Evolutionary conservation across 176 grass and related monocot species (phyloP).

Genomic region (Cenchrus purpureus): DNA sequence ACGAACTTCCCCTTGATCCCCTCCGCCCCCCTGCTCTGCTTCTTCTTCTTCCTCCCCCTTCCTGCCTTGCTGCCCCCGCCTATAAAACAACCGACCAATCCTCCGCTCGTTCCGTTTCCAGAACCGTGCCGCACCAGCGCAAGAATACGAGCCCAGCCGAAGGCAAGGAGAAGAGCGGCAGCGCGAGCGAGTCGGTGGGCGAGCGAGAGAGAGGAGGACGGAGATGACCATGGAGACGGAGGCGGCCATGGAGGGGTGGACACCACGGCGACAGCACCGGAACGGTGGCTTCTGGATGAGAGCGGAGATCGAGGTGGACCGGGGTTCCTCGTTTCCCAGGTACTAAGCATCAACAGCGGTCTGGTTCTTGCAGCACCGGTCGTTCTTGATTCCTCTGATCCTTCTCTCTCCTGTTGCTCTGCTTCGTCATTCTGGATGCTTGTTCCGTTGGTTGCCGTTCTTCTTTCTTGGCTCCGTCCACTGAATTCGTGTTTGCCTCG

Average conservation of each 20-base stretch:
- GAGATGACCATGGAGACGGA: not conserved
- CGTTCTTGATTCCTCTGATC: not conserved
- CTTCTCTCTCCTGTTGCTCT: not conserved
- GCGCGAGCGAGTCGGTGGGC: not conserved
- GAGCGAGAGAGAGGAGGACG: not conserved
- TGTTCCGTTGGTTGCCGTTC: not conserved
- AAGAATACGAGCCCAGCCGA: not conserved
- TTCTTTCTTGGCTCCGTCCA: constrained; percentile 11
- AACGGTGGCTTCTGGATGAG: constrained; percentile 27
- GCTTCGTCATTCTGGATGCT: not conserved
- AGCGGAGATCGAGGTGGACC: constrained; percentile 52
- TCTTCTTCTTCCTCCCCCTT: not conserved
- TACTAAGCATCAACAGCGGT: not conserved
- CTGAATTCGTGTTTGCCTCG: not conserved
- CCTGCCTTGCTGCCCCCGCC: not conserved
- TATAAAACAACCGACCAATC: not conserved
- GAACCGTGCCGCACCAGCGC: not conserved
- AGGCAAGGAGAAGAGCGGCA: constrained; percentile 23
- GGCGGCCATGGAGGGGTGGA: constrained; percentile 3
- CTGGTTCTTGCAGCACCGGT: not conserved
- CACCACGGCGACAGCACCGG: constrained; percentile 19
- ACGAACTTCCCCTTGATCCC: not conserved
- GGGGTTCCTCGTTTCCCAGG: constrained; percentile 34
- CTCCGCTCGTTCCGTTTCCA: not conserved
- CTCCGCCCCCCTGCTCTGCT: too few species aligned